Conservation (phyloP, 2,329 filamentous ascomycete species). For the Onygenales sp. region DNA sequence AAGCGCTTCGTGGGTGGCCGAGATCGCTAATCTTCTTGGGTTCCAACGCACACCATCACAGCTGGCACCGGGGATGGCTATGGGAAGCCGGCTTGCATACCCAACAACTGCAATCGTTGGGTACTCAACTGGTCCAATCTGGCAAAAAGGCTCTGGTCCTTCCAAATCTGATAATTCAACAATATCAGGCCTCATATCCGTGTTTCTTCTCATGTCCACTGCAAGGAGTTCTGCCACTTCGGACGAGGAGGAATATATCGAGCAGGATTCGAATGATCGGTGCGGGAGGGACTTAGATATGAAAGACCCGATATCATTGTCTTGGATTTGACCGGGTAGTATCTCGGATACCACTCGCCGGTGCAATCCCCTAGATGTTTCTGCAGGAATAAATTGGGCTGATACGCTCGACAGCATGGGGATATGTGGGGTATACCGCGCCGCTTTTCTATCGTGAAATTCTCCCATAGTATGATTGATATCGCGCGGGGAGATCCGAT, state of each 20-base stretch:
- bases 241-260: too few relatives aligned
- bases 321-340: neutral
- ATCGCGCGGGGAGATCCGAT: too few relatives aligned
- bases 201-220: too few relatives aligned
- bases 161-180: too few relatives aligned
- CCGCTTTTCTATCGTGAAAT: neutral
- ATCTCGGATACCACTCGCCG: neutral
- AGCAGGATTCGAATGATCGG: too few relatives aligned
- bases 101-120: constrained; percentile 20
- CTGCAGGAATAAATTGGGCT: neutral
- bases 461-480: neutral
- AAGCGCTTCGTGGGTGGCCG: constrained; percentile 70
- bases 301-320: too few relatives aligned
- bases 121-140: constrained; percentile 3
- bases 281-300: too few relatives aligned
- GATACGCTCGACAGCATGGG: neutral
- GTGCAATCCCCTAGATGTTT: neutral
- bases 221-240: too few relatives aligned
- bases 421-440: neutral
- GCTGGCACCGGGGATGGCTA: constrained; percentile 20
- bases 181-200: too few relatives aligned
- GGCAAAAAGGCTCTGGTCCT: neutral
- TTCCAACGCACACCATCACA: too few relatives aligned
- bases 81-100: constrained; percentile 17
- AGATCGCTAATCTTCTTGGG: constrained; percentile 63